These are phyloP conservation scores for Leishmania turanica DNA, from an alignment of 208 protist genomes.

Conservation along the genomic window DNA sequence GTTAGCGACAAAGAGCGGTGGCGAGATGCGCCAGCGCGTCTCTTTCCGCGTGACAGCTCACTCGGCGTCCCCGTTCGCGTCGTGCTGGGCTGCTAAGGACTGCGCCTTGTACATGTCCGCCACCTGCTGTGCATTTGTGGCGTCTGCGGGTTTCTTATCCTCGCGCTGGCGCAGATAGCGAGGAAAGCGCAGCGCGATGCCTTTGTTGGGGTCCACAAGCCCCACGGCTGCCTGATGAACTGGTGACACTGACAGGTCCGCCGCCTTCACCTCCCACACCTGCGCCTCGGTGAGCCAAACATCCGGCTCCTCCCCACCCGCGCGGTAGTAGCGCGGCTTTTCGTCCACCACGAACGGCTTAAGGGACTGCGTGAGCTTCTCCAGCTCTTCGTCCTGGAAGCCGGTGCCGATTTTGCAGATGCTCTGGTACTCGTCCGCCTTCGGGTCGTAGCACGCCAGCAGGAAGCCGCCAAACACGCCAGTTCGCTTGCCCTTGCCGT, in stretches of 20 bases:
- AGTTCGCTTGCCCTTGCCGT: slow-evolving; percentile 98
- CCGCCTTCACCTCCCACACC: slow-evolving; percentile 99
- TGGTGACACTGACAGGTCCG: slow-evolving; percentile 98
- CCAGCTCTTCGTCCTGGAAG: slow-evolving; percentile 96
- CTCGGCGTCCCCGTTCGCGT: slow-evolving; percentile 35
- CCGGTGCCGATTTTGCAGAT: slow-evolving; percentile 99
- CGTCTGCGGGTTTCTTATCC: slow-evolving; percentile 97
- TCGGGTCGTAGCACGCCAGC: slow-evolving; percentile 97
- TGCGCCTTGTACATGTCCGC: slow-evolving; percentile 91
- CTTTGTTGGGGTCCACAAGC: slow-evolving; percentile 86
- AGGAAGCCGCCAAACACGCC: slow-evolving; percentile 98
- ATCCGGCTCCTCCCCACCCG: slow-evolving; percentile 81
- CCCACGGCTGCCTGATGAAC: slow-evolving; percentile 95
- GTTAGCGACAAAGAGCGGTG: neutral
- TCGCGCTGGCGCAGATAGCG: slow-evolving; percentile 97
- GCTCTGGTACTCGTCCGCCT: slow-evolving; percentile 97
- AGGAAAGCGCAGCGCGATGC: slow-evolving; percentile 99
- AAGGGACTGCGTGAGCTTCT: slow-evolving; percentile 68
- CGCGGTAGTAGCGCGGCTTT: slow-evolving; percentile 85
- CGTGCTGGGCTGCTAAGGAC: slow-evolving; percentile 58
- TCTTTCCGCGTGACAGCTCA: neutral
- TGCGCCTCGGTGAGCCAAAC: slow-evolving; percentile 96
- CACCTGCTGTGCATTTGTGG: slow-evolving; percentile 94
- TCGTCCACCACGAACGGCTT: slow-evolving; percentile 53
- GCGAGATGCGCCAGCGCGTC: neutral